phyloP scores from a whole-genome alignment of 352 stramenopile species.

The Phytopythium mirpurense region DNA sequence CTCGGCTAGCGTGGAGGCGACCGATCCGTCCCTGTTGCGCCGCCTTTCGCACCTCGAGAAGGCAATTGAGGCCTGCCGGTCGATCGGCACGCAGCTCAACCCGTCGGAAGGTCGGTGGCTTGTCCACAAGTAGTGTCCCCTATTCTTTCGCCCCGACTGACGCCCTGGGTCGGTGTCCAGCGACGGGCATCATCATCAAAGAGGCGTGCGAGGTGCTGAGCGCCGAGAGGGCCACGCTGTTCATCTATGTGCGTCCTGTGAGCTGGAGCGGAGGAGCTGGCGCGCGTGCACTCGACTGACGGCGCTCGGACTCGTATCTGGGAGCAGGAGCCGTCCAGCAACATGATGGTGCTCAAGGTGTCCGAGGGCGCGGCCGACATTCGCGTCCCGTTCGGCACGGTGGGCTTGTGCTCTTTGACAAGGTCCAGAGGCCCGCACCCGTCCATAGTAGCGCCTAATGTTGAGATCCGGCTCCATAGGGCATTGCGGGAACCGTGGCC shows the following conservation, averaged over 20 bases:
- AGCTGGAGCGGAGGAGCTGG: not conserved
- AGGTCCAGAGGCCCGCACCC: not conserved
- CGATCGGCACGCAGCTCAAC: slow-evolving; percentile 78
- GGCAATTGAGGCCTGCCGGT: slow-evolving; percentile 65
- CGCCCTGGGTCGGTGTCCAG: slow-evolving; percentile 14
- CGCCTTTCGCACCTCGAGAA: slow-evolving; percentile 70
- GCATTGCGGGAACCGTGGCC: slow-evolving; percentile 87
- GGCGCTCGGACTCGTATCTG: not conserved
- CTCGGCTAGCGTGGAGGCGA: not conserved
- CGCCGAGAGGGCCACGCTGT: slow-evolving; percentile 86
- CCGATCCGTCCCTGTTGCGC: slow-evolving; percentile 44
- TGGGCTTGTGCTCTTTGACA: slow-evolving; percentile 21
- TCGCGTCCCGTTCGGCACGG: slow-evolving; percentile 72
- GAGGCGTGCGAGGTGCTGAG: slow-evolving; percentile 85
- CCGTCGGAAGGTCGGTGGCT: slow-evolving; percentile 78
- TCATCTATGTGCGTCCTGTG: slow-evolving; percentile 60
- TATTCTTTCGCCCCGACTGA: no score
- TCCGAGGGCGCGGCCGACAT: slow-evolving; percentile 85
- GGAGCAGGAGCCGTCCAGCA: slow-evolving; percentile 51
- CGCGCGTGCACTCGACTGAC: not conserved
- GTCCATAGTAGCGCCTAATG: not conserved
- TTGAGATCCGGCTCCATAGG: slow-evolving; percentile 22
- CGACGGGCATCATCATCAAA: slow-evolving; percentile 82
- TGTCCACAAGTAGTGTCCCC: no score
- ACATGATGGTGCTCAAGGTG: slow-evolving; percentile 84